A percentile compares a stretch with the other conserved stretches of the same genome.
Conservation (phyloP, 1,284 basidiomycete genomes). For the Termitomyces sp. region DNA sequence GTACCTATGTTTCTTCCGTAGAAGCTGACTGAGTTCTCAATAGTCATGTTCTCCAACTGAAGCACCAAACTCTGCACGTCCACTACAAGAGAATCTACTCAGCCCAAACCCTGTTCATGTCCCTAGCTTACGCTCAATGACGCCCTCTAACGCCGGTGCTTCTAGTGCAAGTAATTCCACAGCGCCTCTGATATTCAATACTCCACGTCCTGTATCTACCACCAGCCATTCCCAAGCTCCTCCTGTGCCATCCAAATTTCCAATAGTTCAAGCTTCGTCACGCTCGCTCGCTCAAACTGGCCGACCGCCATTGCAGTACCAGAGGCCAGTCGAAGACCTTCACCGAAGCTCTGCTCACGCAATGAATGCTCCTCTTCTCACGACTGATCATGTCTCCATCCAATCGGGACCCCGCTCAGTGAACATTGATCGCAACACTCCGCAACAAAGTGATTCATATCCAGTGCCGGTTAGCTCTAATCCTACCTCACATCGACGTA, state of each 20-base stretch:
- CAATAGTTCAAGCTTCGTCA: not conserved
- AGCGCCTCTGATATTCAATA: not conserved
- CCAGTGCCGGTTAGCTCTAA: not conserved
- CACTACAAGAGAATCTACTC: slow-evolving; percentile 8
- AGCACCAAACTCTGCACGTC: slow-evolving; percentile 10
- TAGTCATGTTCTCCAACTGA: slow-evolving; percentile 22
- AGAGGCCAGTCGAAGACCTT: not conserved
- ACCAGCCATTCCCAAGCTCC: not conserved
- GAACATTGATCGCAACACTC: not conserved
- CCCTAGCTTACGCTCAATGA: not conserved
- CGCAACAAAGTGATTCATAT: not conserved
- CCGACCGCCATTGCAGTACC: not conserved
- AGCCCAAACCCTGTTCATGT: slow-evolving; percentile 5
- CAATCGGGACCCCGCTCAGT: not conserved
- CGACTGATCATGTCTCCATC: not conserved
- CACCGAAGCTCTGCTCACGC: not conserved
- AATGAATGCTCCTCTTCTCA: not conserved
- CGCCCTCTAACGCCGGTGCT: not conserved
- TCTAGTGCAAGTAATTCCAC: not conserved
- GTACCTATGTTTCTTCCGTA: too few relatives aligned
- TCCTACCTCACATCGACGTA: not conserved
- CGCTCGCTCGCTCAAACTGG: not conserved
- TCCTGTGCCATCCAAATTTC: not conserved
- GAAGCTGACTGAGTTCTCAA: not conserved
- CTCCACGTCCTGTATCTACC: not conserved